phyloP scores from a whole-genome alignment of 2,329 filamentous ascomycete species.

The Fusarium cicatricum region DNA sequence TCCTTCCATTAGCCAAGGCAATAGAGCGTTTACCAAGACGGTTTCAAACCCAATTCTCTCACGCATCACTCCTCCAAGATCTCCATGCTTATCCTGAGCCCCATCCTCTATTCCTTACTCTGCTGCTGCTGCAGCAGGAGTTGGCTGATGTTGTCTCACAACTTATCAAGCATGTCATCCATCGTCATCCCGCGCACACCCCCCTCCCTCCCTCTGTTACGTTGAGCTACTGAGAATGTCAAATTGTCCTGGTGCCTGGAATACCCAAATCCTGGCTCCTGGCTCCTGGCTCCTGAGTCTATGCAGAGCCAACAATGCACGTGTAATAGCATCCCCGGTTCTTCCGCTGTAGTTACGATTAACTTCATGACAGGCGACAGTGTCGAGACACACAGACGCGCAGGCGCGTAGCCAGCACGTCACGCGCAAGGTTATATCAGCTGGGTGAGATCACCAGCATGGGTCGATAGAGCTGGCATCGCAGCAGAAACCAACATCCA shows the following conservation, averaged over 20 bases:
- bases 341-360: background rate
- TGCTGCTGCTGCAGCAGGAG: slow-evolving; percentile 1
- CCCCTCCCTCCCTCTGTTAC: background rate
- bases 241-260: slow-evolving; percentile 4
- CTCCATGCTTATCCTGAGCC: background rate
- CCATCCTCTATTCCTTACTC: background rate
- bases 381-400: background rate
- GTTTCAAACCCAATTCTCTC: slow-evolving; percentile 5
- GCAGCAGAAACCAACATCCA: background rate
- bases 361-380: background rate
- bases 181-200: slow-evolving; percentile 17
- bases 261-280: background rate
- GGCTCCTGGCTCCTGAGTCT: background rate
- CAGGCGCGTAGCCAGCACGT: slow-evolving; percentile 2
- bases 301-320: slow-evolving; percentile 9
- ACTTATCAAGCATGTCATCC: slow-evolving; percentile 14
- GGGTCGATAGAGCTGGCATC: background rate
- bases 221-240: slow-evolving; percentile 3
- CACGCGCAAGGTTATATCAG: background rate
- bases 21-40: slow-evolving; percentile 1
- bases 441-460: slow-evolving; percentile 1
- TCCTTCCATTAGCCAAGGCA: slow-evolving; percentile 15
- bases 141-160: slow-evolving; percentile 10
- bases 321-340: slow-evolving; percentile 6
- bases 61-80: background rate